Evolutionary conservation across 208 protist genomes (phyloP).

Genomic region (Leishmania guyanensis): DNA sequence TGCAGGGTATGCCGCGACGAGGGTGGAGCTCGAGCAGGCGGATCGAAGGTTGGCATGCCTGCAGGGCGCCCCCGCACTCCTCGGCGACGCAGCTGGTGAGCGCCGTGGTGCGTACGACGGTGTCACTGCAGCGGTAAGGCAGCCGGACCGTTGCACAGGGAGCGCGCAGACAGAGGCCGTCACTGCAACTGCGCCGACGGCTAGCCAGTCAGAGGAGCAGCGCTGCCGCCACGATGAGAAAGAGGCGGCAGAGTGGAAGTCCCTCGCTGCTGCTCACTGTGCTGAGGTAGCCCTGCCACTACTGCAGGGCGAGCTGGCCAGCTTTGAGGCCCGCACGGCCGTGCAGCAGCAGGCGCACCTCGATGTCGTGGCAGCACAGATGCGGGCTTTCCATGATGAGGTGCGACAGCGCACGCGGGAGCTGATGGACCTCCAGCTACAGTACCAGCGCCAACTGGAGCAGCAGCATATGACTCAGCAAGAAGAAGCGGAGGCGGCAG

Average conservation of each 20-base stretch:
- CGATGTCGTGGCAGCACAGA: constrained; percentile 4
- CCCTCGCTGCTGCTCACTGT: constrained; percentile 15
- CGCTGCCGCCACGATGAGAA: not conserved
- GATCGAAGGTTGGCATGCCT: constrained; percentile 9
- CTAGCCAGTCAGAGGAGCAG: not conserved
- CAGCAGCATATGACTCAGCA: not conserved
- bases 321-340: constrained; percentile 11
- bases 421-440: not conserved
- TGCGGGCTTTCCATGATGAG: constrained; percentile 15
- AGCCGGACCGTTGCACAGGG: not conserved
- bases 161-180: not conserved
- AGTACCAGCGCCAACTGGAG: constrained; percentile 12
- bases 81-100: not conserved
- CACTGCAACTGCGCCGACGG: not conserved
- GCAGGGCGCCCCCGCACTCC: constrained; percentile 12
- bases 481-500: not conserved
- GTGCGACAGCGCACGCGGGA: constrained; percentile 6
- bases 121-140: not conserved
- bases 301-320: constrained; percentile 26
- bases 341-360: constrained; percentile 19
- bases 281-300: constrained; percentile 23
- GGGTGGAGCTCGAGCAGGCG: constrained; percentile 7
- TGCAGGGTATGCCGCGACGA: constrained; percentile 5
- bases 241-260: not conserved
- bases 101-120: not conserved